These are phyloP conservation scores for Phytophthora cactorum DNA, from an alignment of 352 stramenopile genomes.

Conservation along the genomic window DNA sequence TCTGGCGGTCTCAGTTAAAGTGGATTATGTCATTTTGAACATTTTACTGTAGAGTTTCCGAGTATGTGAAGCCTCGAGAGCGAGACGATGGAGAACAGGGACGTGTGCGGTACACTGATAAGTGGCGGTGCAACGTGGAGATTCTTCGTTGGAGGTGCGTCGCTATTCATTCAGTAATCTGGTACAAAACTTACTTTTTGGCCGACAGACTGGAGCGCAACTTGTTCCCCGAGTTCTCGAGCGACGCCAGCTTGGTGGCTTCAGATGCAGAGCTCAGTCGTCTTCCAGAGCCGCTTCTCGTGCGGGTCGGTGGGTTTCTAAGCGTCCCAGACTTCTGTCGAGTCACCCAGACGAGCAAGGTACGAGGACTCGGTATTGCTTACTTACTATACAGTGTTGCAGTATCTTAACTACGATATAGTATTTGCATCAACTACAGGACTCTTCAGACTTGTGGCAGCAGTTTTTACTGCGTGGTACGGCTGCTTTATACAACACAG, in stretches of 20 bases:
- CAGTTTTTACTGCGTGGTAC: slow-evolving; percentile 41
- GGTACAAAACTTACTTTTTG: background rate
- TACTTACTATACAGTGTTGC: background rate
- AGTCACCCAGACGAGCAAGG: slow-evolving; percentile 47
- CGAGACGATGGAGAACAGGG: background rate
- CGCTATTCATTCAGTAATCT: background rate
- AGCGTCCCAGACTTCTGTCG: slow-evolving; percentile 38
- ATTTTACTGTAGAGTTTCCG: slow-evolving; percentile 36
- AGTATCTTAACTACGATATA: slow-evolving; percentile 7
- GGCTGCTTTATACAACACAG: background rate
- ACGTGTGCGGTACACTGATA: slow-evolving; percentile 19
- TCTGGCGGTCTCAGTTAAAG: background rate
- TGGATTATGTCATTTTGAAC: background rate
- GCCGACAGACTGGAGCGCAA: slow-evolving; percentile 47
- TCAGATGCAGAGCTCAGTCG: slow-evolving; percentile 51
- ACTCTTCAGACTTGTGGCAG: slow-evolving; percentile 36
- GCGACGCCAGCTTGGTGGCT: slow-evolving; percentile 1
- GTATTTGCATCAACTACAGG: slow-evolving; percentile 37
- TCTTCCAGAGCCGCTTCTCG: slow-evolving; percentile 41
- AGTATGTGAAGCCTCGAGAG: slow-evolving; percentile 45
- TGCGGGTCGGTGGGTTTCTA: slow-evolving; percentile 39
- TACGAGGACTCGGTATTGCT: slow-evolving; percentile 4
- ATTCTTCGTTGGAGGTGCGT: slow-evolving; percentile 51
- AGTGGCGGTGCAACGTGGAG: slow-evolving; percentile 49
- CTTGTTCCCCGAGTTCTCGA: slow-evolving; percentile 43